Base-by-base conservation (phyloP, 2,329 filamentous ascomycete genomes). In the Fusarium sp. region DNA sequence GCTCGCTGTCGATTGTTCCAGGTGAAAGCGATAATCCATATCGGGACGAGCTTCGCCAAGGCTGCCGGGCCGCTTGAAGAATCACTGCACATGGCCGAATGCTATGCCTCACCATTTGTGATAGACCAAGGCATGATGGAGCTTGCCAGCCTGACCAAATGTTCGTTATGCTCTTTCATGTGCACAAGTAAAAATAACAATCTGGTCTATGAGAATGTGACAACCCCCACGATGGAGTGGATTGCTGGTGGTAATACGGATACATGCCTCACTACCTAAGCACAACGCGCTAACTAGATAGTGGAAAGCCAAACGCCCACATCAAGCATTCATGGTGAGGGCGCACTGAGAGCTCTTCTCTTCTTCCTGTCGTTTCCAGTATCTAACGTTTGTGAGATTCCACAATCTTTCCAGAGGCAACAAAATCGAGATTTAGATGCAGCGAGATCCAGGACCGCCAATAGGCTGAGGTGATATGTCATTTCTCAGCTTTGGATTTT, bases 391-490 rank as follows among this genome's bases (percentile, higher is more conserved):
- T 37, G 33, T 44, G 35, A 41, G 45, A 45, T 49, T 53, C 61
- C 45, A 58, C 46, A 32, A 31, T 39, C 39, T 35, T 61, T 61
- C 50, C 35, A 49, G 47, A 49, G 51, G 49, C 38, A 46, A 39
- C 31, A 57, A 45, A 65, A 70, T 70, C 66, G 62, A 69, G 57
- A 67, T 70, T 59, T 56, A 55, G 59, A 51, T 53, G 52, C 62
- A 66, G 56, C 57, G 31, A 59, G 68, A 68, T 69, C 59, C 55
- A 54, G 49, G 59, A 47, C 57, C 56, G 42, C 52, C 54, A 68
- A 69, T 69, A 59, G 53, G 42, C 49, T 59, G 39, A 53, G 51
- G 36, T 61, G 68, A 70, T 60, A 36, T 53, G 61, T 70, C 68
- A 69, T 15, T 59, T 69, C 57, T 45, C 35, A 15, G 33, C 41